Base-by-base conservation (phyloP, 176 grass and related monocot genomes). In the Oryza coarctata region DNA sequence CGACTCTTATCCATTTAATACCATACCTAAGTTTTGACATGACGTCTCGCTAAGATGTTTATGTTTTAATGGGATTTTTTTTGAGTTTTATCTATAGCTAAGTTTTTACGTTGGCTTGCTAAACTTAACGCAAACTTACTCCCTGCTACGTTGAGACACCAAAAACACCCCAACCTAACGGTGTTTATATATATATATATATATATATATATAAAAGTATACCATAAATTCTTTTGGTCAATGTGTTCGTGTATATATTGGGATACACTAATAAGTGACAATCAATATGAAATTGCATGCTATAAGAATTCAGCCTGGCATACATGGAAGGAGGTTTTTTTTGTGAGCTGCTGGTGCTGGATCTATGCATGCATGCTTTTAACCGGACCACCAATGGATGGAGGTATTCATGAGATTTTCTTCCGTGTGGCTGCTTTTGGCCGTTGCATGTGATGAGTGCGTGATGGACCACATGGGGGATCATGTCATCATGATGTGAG, bases 401-500 rank as follows among this genome's bases (percentile, higher is more conserved):
- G 28, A 25, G 64, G 41, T 8, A 23, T 9, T 0, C 43, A 45
- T 45, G 64, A 68, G 77, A 45, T 28, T 40, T 74, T 13, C 57
- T 34, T 52, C 13, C 26, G 61, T 13, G 71, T 65, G 55, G 23
- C 63, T 55, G 13, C 18, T 6, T 6, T 73, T 12, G 26, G 63
- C 5, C 20, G 41, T 61, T 63, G 63, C 71, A 82, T 75, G 78
- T 70, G 78, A 75, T 44, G 85, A 38, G 47, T 34, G 85, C 69
- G 5, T 10, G 68, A 36, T 39, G 63, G 85, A 33, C 71, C 78
- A 87, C 64, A 75, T 75, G 71, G 71, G 63, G 43, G 70, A 76
- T 84, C 82, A 77, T 75, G 78, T 87, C 78, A 82, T 67, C 6
- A 63, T 82, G 79, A 82, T 77, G 79, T 30, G 50, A 82, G 38